These are phyloP conservation scores for Vicia villosa DNA, from an alignment of 306 rosid genomes.

Conservation along the genomic window DNA sequence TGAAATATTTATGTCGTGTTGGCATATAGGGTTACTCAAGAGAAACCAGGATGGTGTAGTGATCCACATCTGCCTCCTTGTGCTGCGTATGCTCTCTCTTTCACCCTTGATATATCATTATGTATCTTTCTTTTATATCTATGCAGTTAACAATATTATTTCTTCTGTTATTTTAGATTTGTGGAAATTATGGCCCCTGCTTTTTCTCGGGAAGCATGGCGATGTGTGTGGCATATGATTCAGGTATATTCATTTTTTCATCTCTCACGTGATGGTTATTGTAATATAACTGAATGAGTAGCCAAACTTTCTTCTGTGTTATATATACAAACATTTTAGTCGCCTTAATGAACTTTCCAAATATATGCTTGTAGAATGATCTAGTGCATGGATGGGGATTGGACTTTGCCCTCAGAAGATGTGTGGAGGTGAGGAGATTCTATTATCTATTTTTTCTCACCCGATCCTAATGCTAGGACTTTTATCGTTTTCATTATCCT, in stretches of 20 bases:
- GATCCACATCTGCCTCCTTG: constrained; percentile 98
- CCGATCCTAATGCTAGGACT: not conserved
- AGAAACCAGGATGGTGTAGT: constrained; percentile 97
- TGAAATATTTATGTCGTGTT: constrained; percentile 36
- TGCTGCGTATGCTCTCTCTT: constrained; percentile 80
- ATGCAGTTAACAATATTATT: constrained; percentile 15
- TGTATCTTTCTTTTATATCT: constrained; percentile 15
- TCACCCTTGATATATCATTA: constrained; percentile 36
- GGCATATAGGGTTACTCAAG: constrained; percentile 69
- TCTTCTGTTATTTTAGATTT: constrained; percentile 61
- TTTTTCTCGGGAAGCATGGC: constrained; percentile 95
- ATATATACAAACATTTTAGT: not conserved
- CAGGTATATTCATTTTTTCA: constrained; percentile 57
- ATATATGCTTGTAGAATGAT: constrained; percentile 73
- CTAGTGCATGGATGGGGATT: constrained; percentile 99
- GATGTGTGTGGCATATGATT: constrained; percentile 96
- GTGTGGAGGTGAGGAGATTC: constrained; percentile 76
- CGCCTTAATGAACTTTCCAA: constrained; percentile 25
- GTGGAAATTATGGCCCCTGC: constrained; percentile 99
- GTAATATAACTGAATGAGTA: constrained; percentile 8
- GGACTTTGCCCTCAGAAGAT: constrained; percentile 98
- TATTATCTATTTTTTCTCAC: constrained; percentile 21
- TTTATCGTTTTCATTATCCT: constrained; percentile 19
- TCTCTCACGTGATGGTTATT: constrained; percentile 27
- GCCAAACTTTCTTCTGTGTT: not conserved